Evolutionary conservation across 2,329 filamentous ascomycete genomes (phyloP).

Genomic region (Grosmannia serpens): DNA sequence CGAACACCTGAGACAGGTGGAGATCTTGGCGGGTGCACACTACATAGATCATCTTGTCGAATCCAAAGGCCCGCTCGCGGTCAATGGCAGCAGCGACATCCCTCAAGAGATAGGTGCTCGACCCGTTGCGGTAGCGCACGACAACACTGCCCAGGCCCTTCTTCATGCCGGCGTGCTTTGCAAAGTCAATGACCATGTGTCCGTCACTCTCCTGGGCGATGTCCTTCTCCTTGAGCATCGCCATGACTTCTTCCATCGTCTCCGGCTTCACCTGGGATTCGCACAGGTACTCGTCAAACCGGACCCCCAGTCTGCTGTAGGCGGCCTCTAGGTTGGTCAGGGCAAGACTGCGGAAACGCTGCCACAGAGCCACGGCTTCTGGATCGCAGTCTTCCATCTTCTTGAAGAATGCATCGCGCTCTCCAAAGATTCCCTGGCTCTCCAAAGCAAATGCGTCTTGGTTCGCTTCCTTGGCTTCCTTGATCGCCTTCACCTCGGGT

Average conservation of each 20-base stretch:
- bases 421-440: slow-evolving; percentile 30
- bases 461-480: slow-evolving; percentile 35
- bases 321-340: slow-evolving; percentile 46
- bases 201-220: slow-evolving; percentile 54
- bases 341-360: slow-evolving; percentile 45
- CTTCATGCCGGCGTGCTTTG: slow-evolving; percentile 50
- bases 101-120: slow-evolving; percentile 55
- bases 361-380: slow-evolving; percentile 44
- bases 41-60: slow-evolving; percentile 30
- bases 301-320: slow-evolving; percentile 49
- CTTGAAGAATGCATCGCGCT: slow-evolving; percentile 51
- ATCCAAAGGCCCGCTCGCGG: slow-evolving; percentile 38
- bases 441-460: slow-evolving; percentile 33
- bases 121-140: slow-evolving; percentile 51
- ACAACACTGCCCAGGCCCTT: slow-evolving; percentile 53
- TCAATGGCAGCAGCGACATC: slow-evolving; percentile 57
- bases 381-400: slow-evolving; percentile 49
- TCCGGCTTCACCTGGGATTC: slow-evolving; percentile 43
- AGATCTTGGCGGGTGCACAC: slow-evolving; percentile 23
- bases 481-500: slow-evolving; percentile 49
- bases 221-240: slow-evolving; percentile 44
- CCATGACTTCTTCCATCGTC: slow-evolving; percentile 49
- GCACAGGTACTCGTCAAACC: slow-evolving; percentile 54
- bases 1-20: slow-evolving; percentile 22
- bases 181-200: slow-evolving; percentile 57